Base-by-base conservation (phyloP, 177 flowering plant species). In the Vitis hybrid region DNA sequence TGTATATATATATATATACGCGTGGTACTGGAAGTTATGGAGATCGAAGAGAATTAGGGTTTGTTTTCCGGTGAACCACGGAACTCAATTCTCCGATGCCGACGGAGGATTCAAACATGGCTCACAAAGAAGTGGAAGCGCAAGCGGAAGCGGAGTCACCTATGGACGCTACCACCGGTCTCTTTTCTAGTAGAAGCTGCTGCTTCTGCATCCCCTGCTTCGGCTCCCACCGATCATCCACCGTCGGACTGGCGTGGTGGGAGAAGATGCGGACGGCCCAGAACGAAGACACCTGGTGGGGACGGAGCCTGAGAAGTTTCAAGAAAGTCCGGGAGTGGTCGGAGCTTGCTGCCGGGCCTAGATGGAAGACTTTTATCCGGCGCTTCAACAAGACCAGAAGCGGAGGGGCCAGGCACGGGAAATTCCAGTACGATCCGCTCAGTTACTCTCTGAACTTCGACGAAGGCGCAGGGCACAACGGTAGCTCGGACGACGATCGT, bases 341-440 rank as follows among this genome's bases (percentile, higher is more conserved):
- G 39, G 93, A 89, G 73, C 70, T 87, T 73, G 84, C 80, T 22
- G 93, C 93, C 3, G 90, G 93, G 0, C 90, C 93, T 1, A 76
- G 70, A 57, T 89, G 93, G 93, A 89, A 89, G 80, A 87, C 93
- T 0, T 89, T 89, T 62, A 87, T 89, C 3, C 78, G 92, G 12
- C 68, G 89, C 8, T 84, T 89, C 69, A 85, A 85, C 51, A 63
- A 80, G 59, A 78, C 67, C 14, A 59, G 64, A 31, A 63, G 75
- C 53, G 64, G 67, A 0, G 67, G 63, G 11, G 60, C 53, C 39
- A 52, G 72, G 68, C 75, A 68, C 58, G 80, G 77, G 20, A 73
- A 80, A 55, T 78, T 76, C 75, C 80, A 84, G 10, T 84, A 84
- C 77, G 87, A 84, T 22, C 78, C 85, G 18, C 13, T 84, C 55